Evolutionary conservation across 208 protist genomes (phyloP).

Genomic region (Acanthamoeba quina): DNA sequence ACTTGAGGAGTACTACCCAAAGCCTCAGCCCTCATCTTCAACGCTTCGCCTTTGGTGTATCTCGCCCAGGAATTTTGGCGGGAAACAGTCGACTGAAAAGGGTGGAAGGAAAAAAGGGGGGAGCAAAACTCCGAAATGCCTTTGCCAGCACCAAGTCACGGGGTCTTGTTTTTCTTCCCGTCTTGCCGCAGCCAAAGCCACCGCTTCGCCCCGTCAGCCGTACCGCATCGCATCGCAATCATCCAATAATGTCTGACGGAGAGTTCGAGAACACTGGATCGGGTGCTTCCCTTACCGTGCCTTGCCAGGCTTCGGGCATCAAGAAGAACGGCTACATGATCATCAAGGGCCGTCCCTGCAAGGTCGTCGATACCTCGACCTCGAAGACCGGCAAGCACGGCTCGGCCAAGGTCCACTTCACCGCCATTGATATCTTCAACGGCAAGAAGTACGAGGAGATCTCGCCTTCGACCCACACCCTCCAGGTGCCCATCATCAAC

Average conservation of each 20-base stretch:
- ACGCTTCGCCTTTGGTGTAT: no score
- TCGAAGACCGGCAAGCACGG: constrained; percentile 99
- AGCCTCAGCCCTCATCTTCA: no score
- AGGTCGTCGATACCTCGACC: constrained; percentile 98
- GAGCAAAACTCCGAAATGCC: background rate
- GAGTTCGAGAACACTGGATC: constrained; percentile 50
- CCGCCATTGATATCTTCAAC: constrained; percentile 98
- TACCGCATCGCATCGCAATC: background rate
- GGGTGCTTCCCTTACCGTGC: constrained; percentile 81
- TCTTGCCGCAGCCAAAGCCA: background rate
- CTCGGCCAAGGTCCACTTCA: constrained; percentile 98
- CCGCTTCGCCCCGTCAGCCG: background rate
- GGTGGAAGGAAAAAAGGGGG: background rate
- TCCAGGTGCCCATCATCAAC: constrained; percentile 96
- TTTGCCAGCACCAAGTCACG: background rate
- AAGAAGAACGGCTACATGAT: constrained; percentile 91
- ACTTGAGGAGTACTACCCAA: no score
- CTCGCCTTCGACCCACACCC: constrained; percentile 97
- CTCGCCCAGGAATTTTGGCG: no score
- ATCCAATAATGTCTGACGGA: background rate
- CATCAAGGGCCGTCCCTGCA: constrained; percentile 95
- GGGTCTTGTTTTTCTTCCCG: background rate
- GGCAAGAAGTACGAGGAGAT: constrained; percentile 98
- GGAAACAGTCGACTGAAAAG: background rate
- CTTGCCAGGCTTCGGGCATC: constrained; percentile 86